These are phyloP conservation scores for Penicillium rolfsii DNA, from an alignment of 2,329 filamentous ascomycete species.

Conservation along the genomic window DNA sequence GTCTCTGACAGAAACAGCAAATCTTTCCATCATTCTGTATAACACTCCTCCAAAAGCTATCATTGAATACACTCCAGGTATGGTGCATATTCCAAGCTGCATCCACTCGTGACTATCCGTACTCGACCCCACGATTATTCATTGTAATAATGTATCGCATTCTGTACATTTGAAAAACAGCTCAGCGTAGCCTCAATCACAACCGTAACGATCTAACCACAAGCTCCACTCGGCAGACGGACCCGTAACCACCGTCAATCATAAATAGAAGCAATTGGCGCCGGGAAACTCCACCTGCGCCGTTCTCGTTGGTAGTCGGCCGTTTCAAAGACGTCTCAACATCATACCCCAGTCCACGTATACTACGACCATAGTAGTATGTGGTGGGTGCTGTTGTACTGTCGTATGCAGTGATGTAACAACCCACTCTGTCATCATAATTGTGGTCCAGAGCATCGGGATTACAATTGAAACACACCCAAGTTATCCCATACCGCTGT, in stretches of 20 bases:
- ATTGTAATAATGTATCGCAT: background rate
- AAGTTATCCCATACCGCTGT: background rate
- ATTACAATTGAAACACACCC: background rate
- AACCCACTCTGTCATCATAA: background rate
- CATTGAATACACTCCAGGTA: too few relatives aligned
- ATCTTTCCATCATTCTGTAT: too few relatives aligned
- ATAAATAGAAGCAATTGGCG: slow-evolving; percentile 3
- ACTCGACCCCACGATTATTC: background rate
- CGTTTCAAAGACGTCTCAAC: background rate
- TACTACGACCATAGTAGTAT: background rate
- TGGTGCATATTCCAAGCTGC: too few relatives aligned
- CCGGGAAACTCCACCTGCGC: background rate
- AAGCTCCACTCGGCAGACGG: background rate
- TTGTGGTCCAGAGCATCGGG: background rate
- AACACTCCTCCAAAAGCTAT: too few relatives aligned
- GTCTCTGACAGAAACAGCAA: too few relatives aligned
- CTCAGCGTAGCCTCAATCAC: slow-evolving; percentile 3
- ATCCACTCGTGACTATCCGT: background rate
- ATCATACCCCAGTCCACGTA: background rate
- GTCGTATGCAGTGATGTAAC: background rate
- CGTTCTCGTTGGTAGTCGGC: background rate
- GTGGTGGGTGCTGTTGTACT: background rate
- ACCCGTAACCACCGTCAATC: background rate
- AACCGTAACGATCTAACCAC: background rate
- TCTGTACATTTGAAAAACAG: background rate